Evolutionary conservation across 768 basidiomycete species (phyloP).

Genomic region (Suillus plorans): DNA sequence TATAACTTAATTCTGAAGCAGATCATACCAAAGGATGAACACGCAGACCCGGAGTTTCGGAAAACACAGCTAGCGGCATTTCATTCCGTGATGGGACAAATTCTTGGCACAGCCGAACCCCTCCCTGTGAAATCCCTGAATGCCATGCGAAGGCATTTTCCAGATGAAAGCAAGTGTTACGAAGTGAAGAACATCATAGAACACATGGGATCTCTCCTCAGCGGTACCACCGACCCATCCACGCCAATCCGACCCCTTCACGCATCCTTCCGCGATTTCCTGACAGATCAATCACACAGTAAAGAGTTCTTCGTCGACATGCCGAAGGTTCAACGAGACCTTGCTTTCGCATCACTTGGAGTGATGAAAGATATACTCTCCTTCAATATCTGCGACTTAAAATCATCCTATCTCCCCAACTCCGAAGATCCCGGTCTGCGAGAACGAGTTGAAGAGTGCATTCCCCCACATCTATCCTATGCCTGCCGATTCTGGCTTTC

Average conservation of each 20-base stretch:
- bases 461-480: constrained; percentile 9
- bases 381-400: constrained; percentile 37
- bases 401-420: constrained; percentile 30
- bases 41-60: neutral
- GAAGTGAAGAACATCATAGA: constrained; percentile 9
- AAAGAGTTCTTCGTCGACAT: constrained; percentile 15
- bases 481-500: constrained; percentile 14
- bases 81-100: constrained; percentile 10
- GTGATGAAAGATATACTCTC: constrained; percentile 29
- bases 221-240: constrained; percentile 4
- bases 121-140: constrained; percentile 1
- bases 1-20: constrained; percentile 7
- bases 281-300: constrained; percentile 15
- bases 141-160: constrained; percentile 3
- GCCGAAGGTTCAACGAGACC: constrained; percentile 12
- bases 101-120: constrained; percentile 10
- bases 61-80: constrained; percentile 2
- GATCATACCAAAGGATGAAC: constrained; percentile 3
- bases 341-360: constrained; percentile 23
- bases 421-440: constrained; percentile 14
- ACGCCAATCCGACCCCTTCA: constrained; percentile 21
- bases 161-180: neutral
- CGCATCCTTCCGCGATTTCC: constrained; percentile 31
- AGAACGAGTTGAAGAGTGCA: constrained; percentile 3
- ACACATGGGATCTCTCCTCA: constrained; percentile 12